These are phyloP conservation scores for Pleodorina starrii DNA, from an alignment of 139 green algal genomes.

Conservation along the genomic window DNA sequence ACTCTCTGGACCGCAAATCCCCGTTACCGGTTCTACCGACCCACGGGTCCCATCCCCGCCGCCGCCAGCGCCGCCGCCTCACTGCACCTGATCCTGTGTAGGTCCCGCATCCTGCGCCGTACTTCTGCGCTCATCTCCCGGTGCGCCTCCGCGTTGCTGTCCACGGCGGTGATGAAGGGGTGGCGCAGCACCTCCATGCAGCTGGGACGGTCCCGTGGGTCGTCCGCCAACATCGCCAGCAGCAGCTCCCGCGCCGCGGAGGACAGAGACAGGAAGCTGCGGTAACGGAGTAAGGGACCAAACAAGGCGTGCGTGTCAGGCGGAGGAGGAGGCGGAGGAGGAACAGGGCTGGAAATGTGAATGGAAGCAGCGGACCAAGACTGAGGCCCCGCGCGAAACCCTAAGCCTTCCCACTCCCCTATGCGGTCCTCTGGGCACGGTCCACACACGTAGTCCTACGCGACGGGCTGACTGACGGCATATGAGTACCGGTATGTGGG, in stretches of 20 bases:
- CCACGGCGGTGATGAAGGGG: conserved; percentile 38
- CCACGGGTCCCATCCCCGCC: too few relatives aligned
- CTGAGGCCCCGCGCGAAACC: too few relatives aligned
- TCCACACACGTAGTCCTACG: too few relatives aligned
- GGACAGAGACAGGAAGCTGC: conserved; percentile 27
- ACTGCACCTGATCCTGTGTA: neutral
- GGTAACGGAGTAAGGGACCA: neutral
- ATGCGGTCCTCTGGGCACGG: too few relatives aligned
- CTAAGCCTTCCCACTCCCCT: too few relatives aligned
- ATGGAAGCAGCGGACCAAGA: neutral
- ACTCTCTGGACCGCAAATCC: too few relatives aligned
- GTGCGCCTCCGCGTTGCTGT: conserved; percentile 24
- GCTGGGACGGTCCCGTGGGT: neutral
- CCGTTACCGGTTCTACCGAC: too few relatives aligned
- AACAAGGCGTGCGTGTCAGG: neutral
- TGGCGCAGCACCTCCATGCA: conserved; percentile 10
- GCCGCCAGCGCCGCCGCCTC: too few relatives aligned
- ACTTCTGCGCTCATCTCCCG: conserved; percentile 10
- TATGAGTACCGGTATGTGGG: too few relatives aligned
- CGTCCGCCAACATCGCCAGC: conserved; percentile 28
- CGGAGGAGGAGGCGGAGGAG: neutral
- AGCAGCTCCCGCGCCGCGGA: neutral
- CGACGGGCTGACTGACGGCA: too few relatives aligned
- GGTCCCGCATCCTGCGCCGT: conserved; percentile 1
- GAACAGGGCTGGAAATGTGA: neutral